phyloP scores from a whole-genome alignment of 1,284 basidiomycete species.

The Trichosporon ovoides region DNA sequence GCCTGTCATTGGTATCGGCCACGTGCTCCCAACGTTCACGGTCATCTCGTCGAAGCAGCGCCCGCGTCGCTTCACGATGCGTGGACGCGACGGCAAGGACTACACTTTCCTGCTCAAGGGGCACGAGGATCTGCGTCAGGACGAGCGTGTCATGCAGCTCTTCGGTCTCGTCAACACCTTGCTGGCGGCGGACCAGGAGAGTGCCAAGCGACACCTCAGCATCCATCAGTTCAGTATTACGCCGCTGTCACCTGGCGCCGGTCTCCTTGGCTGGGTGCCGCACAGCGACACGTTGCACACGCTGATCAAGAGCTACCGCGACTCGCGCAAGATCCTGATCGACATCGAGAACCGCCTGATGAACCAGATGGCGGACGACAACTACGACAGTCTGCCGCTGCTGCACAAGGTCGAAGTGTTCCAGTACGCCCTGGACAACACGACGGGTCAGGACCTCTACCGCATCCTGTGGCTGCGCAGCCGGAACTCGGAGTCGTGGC shows the following conservation, averaged over 20 bases:
- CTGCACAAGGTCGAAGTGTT: slow-evolving; percentile 99
- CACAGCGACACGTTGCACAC: slow-evolving; percentile 98
- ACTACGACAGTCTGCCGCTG: slow-evolving; percentile 85
- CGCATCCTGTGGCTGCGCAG: slow-evolving; percentile 96
- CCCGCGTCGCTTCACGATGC: slow-evolving; percentile 80
- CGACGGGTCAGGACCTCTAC: slow-evolving; percentile 98
- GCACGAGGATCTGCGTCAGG: slow-evolving; percentile 98
- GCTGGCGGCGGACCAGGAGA: slow-evolving; percentile 84
- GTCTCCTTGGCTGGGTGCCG: slow-evolving; percentile 91
- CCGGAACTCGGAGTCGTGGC: slow-evolving; percentile 92
- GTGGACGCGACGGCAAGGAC: slow-evolving; percentile 87
- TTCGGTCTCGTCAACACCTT: slow-evolving; percentile 96
- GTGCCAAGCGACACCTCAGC: slow-evolving; percentile 92
- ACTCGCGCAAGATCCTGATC: slow-evolving; percentile 88
- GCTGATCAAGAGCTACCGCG: slow-evolving; percentile 90
- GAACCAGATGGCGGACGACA: slow-evolving; percentile 98
- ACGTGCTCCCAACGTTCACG: slow-evolving; percentile 77
- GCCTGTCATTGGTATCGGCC: slow-evolving; percentile 73
- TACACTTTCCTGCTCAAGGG: slow-evolving; percentile 94
- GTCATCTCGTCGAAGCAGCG: slow-evolving; percentile 99
- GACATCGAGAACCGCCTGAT: slow-evolving; percentile 99
- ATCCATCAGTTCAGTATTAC: slow-evolving; percentile 93
- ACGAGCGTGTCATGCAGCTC: slow-evolving; percentile 98
- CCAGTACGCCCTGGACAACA: slow-evolving; percentile 97
- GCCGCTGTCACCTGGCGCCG: slow-evolving; percentile 92